A percentile compares a stretch with the other conserved stretches of the same genome.
Evolutionary conservation across 768 basidiomycete species (phyloP).

Genomic region (Hypholoma fasciculare): DNA sequence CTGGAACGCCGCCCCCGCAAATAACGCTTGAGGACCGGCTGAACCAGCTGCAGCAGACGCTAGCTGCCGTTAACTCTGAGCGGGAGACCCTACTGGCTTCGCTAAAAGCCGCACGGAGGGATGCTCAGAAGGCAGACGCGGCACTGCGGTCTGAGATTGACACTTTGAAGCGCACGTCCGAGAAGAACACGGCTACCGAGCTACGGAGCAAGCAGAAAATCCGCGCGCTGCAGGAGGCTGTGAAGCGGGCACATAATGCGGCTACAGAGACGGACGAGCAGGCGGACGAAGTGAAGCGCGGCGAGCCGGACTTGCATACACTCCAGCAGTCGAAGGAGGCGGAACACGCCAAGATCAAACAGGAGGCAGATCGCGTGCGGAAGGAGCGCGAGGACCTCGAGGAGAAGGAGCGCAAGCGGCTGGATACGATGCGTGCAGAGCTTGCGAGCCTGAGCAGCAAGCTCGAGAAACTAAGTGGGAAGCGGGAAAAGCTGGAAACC

Average conservation of each 20-base stretch:
- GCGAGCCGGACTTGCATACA: constrained; percentile 40
- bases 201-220: constrained; percentile 83
- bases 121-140: constrained; percentile 82
- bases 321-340: constrained; percentile 41
- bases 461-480: constrained; percentile 65
- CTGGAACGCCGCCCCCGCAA: constrained; percentile 29
- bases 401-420: constrained; percentile 49
- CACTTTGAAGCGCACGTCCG: constrained; percentile 76
- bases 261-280: constrained; percentile 46
- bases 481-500: constrained; percentile 66
- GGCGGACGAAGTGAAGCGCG: constrained; percentile 46
- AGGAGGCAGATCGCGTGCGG: constrained; percentile 45
- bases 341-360: constrained; percentile 43
- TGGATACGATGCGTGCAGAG: constrained; percentile 60
- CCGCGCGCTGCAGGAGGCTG: constrained; percentile 85
- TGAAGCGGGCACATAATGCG: constrained; percentile 71
- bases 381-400: constrained; percentile 44
- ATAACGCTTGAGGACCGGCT: constrained; percentile 69
- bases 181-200: constrained; percentile 76
- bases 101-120: constrained; percentile 77
- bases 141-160: constrained; percentile 85
- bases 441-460: constrained; percentile 53
- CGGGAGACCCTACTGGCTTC: constrained; percentile 65
- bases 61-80: constrained; percentile 64
- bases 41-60: constrained; percentile 62